Evolutionary conservation across 768 basidiomycete species (phyloP), one percentile per base, ranked within the genome.

Genomic region (Tylopilus balloui): DNA sequence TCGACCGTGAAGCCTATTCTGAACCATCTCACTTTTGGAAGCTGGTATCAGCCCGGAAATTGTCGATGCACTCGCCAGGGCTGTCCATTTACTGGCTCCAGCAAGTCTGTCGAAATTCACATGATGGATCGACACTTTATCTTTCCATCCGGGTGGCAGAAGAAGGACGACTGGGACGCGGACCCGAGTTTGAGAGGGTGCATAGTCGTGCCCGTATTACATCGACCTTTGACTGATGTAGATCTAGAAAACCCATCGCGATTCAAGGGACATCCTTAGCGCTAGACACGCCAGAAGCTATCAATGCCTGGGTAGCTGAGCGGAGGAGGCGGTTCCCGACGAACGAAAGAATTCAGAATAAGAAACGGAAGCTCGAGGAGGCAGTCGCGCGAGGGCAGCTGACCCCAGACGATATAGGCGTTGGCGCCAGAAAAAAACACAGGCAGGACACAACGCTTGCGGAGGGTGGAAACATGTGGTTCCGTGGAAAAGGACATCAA

Each of bases 111-210:
- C 14, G 85, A 91, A 64, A 74, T 72, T 24, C 91, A 93, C 60
- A 85, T 82, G 81, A 92, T 91, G 89, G 90, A 92, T 57, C 76
- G 89, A n/a, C 90, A 92, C 65, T 74, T 92, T 36, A 81, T 92
- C 40, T 90, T 80, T 55, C 90, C 91, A 20, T 76, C 78, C 37
- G 84, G 81, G 19, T 89, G 85, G 83, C 72, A 83, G 55, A 74
- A 76, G 47, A 78, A 72, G 59, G 48, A 65, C 29, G 84, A 84
- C 25, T 90, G 88, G 88, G 88, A 89, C 61, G 81, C 89, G 2
- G 89, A 91, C 68, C 86, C 85, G 14, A 84, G 80, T 65, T 72
- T 92, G 44, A 88, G 81, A 68, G 87, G 88, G 88, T 88, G 53
- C 51, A 70, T 60, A 13, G 19, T 17, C 52, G 27, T 34, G n/a